Conservation (phyloP, 768 basidiomycete genomes). For the Pholiota microspora region DNA sequence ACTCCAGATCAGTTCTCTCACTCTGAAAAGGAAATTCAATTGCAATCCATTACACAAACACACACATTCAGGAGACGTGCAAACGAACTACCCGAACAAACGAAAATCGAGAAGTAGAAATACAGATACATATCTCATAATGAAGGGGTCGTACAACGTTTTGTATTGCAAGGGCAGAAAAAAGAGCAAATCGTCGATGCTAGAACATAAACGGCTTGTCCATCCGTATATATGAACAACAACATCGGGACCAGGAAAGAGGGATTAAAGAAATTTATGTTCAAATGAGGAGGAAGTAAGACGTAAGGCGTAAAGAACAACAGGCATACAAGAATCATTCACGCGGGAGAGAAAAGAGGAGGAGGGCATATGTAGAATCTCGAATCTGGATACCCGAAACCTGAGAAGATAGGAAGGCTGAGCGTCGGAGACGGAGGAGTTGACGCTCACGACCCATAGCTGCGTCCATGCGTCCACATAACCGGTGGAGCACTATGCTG, state of each 20-base stretch:
- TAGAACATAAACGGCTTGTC: not conserved
- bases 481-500: not conserved
- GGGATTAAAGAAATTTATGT: too few species aligned
- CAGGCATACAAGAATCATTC: too few species aligned
- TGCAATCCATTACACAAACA: too few species aligned
- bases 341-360: too few species aligned
- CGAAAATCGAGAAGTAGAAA: not conserved
- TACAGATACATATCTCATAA: constrained; percentile 20
- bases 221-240: too few species aligned
- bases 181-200: not conserved
- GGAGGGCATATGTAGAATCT: too few species aligned
- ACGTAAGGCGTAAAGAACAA: too few species aligned
- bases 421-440: not conserved
- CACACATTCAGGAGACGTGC: too few species aligned
- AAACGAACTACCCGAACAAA: not conserved
- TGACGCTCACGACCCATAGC: not conserved
- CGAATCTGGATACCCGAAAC: not conserved
- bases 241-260: too few species aligned
- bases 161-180: not conserved
- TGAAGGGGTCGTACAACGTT: not conserved
- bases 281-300: too few species aligned
- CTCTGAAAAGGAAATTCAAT: too few species aligned
- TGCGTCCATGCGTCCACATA: constrained; percentile 3
- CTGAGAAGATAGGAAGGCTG: not conserved
- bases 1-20: too few species aligned